Conservation (phyloP, 2,329 filamentous ascomycete species). For the Colletotrichum sp. region DNA sequence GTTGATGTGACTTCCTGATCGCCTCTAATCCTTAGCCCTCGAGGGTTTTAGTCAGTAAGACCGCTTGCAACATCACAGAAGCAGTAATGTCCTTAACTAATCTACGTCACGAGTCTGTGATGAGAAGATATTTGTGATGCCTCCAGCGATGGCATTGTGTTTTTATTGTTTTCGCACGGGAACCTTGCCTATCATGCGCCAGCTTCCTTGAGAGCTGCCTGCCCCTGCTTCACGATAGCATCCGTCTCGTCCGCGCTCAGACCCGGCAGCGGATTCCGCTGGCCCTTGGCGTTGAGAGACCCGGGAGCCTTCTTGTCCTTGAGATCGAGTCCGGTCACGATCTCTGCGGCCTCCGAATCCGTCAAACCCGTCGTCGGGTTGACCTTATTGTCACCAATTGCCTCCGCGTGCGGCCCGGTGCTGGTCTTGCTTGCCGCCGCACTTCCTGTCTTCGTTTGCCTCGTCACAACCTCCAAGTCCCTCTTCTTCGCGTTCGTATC, state of each 20-base stretch:
- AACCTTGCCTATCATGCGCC: neutral
- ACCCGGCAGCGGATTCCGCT: slow-evolving; percentile 11
- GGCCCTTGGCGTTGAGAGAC: slow-evolving; percentile 8
- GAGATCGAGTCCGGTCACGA: slow-evolving; percentile 6
- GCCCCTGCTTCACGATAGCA: slow-evolving; percentile 16
- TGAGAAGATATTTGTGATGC: neutral
- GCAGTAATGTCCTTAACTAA: neutral
- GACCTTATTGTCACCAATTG: slow-evolving; percentile 14
- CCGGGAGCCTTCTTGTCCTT: slow-evolving; percentile 14
- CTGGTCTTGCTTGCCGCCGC: neutral
- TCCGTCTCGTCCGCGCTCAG: slow-evolving; percentile 14
- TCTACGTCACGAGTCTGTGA: neutral
- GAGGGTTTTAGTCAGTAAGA: neutral
- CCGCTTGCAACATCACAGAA: neutral
- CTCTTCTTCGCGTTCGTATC: neutral
- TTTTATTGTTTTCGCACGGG: neutral
- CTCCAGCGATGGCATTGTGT: neutral
- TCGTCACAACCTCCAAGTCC: neutral
- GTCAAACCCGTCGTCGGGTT: slow-evolving; percentile 12
- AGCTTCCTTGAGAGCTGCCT: slow-evolving; percentile 16
- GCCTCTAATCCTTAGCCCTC: neutral
- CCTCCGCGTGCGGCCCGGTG: neutral
- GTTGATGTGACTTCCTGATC: neutral
- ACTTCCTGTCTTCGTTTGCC: neutral
- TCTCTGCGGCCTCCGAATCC: slow-evolving; percentile 15